A percentile compares a stretch with the other conserved stretches of the same genome.
Conservation (phyloP, 208 protist genomes). For the Polymyxa betae region DNA sequence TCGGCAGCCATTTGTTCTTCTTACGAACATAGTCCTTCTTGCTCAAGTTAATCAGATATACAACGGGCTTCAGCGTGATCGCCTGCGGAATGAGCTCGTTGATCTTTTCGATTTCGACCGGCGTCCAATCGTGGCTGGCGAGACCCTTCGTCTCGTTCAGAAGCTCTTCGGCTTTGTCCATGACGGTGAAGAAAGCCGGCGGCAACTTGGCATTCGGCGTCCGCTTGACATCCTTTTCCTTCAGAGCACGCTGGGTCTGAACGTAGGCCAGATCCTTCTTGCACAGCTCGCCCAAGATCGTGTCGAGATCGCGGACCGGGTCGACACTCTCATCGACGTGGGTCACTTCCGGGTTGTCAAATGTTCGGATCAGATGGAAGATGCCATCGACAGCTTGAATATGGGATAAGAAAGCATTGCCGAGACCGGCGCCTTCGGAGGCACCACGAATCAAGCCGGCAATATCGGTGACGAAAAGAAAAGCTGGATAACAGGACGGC, state of each 20-base stretch:
- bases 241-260: neutral
- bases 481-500: slow-evolving; percentile 44
- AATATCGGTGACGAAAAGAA: slow-evolving; percentile 66
- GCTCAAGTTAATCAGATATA: slow-evolving; percentile 61
- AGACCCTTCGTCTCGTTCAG: slow-evolving; percentile 38
- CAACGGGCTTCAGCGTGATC: slow-evolving; percentile 60
- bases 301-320: slow-evolving; percentile 68
- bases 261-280: slow-evolving; percentile 63
- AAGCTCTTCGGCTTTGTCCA: slow-evolving; percentile 44
- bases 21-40: slow-evolving; percentile 51
- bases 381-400: slow-evolving; percentile 69
- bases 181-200: slow-evolving; percentile 15
- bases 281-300: slow-evolving; percentile 63
- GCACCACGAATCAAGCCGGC: slow-evolving; percentile 68
- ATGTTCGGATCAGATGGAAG: slow-evolving; percentile 66
- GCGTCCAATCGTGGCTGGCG: slow-evolving; percentile 3
- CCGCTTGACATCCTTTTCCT: slow-evolving; percentile 43
- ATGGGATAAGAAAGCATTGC: slow-evolving; percentile 67
- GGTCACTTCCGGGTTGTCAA: slow-evolving; percentile 61
- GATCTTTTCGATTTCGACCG: neutral
- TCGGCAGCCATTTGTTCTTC: slow-evolving; percentile 49
- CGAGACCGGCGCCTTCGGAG: slow-evolving; percentile 62
- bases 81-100: slow-evolving; percentile 48
- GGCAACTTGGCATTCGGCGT: slow-evolving; percentile 33
- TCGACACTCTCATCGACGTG: slow-evolving; percentile 69